Percentiles rank a stretch among this genome's conserved stretches.
phyloP scores from a whole-genome alignment of 768 basidiomycete genomes.

The button mushroom (Agaricus bisporus) region DNA sequence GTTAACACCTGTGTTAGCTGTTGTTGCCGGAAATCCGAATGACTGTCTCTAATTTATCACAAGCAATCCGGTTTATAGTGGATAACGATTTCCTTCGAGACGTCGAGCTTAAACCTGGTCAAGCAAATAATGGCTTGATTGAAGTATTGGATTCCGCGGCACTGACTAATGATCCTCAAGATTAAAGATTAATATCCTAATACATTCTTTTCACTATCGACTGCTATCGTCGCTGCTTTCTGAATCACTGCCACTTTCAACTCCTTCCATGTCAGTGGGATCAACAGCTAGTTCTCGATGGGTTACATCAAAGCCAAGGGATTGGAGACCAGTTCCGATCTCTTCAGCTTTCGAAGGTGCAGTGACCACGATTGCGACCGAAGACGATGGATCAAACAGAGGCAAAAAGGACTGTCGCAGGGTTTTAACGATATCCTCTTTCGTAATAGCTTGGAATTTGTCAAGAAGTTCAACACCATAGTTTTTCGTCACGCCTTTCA shows the following conservation, averaged over 20 bases:
- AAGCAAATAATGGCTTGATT: conserved; percentile 59
- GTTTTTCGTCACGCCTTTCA: conserved; percentile 77
- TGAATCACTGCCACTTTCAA: conserved; percentile 22
- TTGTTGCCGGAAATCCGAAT: conserved; percentile 81
- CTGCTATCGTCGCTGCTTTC: background rate
- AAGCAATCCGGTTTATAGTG: conserved; percentile 85
- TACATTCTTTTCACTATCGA: background rate
- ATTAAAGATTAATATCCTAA: background rate
- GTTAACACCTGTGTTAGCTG: conserved; percentile 38
- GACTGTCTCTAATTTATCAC: conserved; percentile 88
- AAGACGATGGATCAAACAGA: conserved; percentile 71
- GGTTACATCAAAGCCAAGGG: conserved; percentile 76
- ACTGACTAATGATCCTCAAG: background rate
- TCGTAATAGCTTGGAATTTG: conserved; percentile 74
- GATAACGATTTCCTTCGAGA: conserved; percentile 81
- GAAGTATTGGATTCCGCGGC: conserved; percentile 36
- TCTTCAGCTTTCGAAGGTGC: conserved; percentile 75
- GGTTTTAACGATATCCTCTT: conserved; percentile 64
- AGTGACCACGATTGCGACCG: conserved; percentile 77
- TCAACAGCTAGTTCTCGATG: conserved; percentile 61
- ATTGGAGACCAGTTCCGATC: conserved; percentile 56
- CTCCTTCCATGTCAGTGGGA: conserved; percentile 39
- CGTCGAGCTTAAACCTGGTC: conserved; percentile 78
- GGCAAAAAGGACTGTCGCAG: conserved; percentile 77
- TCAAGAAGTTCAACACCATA: conserved; percentile 73